Evolutionary conservation across 306 rosid genomes (phyloP), one percentile per base, ranked within the genome.

Genomic region (Erythrophleum fordii): DNA sequence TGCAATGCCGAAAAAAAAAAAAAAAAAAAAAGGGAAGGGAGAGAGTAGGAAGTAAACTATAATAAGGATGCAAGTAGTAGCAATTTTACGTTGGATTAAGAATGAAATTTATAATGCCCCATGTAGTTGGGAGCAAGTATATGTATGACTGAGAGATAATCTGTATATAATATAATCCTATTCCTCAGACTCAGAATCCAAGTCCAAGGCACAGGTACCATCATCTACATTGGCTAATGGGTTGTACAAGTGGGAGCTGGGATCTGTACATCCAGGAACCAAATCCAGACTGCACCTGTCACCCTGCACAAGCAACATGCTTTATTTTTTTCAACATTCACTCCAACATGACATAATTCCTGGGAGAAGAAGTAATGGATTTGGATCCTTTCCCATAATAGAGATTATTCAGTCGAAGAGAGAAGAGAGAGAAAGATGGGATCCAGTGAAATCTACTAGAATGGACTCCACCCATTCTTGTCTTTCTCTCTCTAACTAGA

Each of bases 141-240:
- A 77, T 26, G 55, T 28, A 48, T 76, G 80, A 72, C 18, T 53
- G 29, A 48, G 74, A 64, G 12, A 65, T n/a, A 58, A 69, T 34
- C 28, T 56, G 66, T 67, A 68, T 68, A 60, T 42, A 48, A 65
- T n/a, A 18, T 65, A 65, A 13, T 59, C 26, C 71, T 87, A 93
- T 1, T 80, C 79, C 61, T 81, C 94, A 52, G 88, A 71, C 41
- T 86, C 94, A 26, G 69, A 82, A 69, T 91, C 92, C 12, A 68
- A 8, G 0, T 91, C 94, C 37, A 88, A 26, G 8, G 89, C 89
- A 73, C 97, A 95, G 22, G 99, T 73, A 55, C 99, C 99, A 66
- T 95, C 98, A 22, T 95, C 99, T 44, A 93, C 92, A 82, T 90
- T 95, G 76, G 99, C 99, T 35, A 91, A 82, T 1, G 99, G 99